phyloP scores from a whole-genome alignment of 306 rosid species.

The Coriaria nepalensis region DNA sequence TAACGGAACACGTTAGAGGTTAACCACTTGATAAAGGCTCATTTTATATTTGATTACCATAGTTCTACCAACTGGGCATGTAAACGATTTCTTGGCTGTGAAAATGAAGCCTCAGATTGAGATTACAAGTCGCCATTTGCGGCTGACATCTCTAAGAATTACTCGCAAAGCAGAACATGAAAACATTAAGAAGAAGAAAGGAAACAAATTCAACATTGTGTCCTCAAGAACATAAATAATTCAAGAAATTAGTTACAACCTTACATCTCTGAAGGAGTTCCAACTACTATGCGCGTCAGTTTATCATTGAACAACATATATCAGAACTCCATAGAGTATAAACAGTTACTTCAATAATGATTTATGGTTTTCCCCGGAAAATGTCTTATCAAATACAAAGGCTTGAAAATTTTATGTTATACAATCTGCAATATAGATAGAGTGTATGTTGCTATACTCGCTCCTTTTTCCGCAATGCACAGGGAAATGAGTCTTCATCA shows the following conservation, averaged over 20 bases:
- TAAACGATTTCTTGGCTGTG: too few species aligned
- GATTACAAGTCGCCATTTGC: too few species aligned
- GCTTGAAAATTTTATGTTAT: too few species aligned
- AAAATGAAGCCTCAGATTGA: too few species aligned
- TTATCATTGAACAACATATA: constrained; percentile 59
- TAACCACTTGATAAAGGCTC: too few species aligned
- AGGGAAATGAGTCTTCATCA: constrained; percentile 17
- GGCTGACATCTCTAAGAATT: neutral
- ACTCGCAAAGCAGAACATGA: neutral
- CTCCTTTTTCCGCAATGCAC: neutral
- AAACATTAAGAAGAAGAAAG: neutral
- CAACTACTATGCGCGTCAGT: constrained; percentile 80
- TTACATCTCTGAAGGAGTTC: constrained; percentile 74
- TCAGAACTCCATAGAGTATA: constrained; percentile 6
- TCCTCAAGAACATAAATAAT: constrained; percentile 4
- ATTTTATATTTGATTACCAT: too few species aligned
- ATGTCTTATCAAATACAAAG: too few species aligned
- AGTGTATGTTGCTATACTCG: neutral
- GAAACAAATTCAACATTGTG: constrained; percentile 6
- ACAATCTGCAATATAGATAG: too few species aligned
- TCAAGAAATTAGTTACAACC: constrained; percentile 3
- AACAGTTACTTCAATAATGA: too few species aligned
- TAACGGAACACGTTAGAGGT: too few species aligned
- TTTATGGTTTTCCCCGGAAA: too few species aligned
- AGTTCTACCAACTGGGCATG: too few species aligned